Evolutionary conservation across 768 basidiomycete genomes (phyloP), one percentile per base, ranked within the genome.

Genomic region (Podaxis rugospora): DNA sequence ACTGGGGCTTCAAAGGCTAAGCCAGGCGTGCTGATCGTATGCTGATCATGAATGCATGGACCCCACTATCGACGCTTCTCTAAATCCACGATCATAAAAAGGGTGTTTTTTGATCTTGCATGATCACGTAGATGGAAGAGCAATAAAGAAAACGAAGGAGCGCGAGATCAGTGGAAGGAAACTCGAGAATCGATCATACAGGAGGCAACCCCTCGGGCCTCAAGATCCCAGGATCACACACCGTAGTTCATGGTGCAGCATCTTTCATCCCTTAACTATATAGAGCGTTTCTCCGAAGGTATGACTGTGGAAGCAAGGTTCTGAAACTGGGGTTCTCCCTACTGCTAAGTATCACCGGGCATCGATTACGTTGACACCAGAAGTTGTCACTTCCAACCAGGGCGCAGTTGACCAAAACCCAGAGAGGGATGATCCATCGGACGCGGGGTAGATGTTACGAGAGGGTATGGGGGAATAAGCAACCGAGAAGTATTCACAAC

Each of bases 271-370:
- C 35, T 27, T n/a, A 18, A 14, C 32, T 40, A 35, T 21, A 39
- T 23, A 39, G 42, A 44, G 42, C 42, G 42, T 44, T n/a, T 16
- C 42, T 44, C 42, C 6, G 18, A 9, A 44, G 18, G 42, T n/a
- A 44, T n/a, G 14, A 16, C 37, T 14, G 10, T 21, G 35, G 35
- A 0, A 36, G 21, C 18, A 49, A 27, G 23, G 9, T 49, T 25
- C 52, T 54, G 52, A 54, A 54, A 54, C 37, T 39, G 36, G 52
- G 52, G 52, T 54, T 18, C 18, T 36, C 52, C 52, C 52, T 54
- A 25, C 5, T 2, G 9, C 23, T 7, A 25, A 49, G 21, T 14
- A 14, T 6, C 23, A 25, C 10, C 10, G 21, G 25, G 9, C 21
- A 49, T 32, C 32, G 32, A 32, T 32, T 32, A 32, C 32, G 32